Evolutionary conservation across 768 basidiomycete species (phyloP).

Genomic region (Trametes elegans): DNA sequence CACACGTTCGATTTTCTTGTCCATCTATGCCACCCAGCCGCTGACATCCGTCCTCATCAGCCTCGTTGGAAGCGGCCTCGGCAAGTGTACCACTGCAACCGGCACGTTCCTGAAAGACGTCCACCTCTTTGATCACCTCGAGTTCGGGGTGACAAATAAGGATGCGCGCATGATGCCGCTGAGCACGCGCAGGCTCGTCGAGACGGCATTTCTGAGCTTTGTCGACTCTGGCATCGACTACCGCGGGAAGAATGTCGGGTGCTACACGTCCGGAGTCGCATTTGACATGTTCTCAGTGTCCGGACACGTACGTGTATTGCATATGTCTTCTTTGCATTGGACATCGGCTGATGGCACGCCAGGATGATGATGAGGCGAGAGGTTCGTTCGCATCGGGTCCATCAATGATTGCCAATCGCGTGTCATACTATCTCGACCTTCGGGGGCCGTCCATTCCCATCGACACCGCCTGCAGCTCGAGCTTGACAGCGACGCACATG

Average conservation of each 20-base stretch:
- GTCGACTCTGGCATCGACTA: constrained; percentile 49
- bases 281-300: constrained; percentile 28
- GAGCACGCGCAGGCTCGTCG: constrained; percentile 37
- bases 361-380: constrained; percentile 36
- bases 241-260: constrained; percentile 41
- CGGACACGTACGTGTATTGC: constrained; percentile 28
- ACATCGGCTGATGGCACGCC: not conserved
- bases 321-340: not conserved
- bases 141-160: constrained; percentile 39
- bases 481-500: constrained; percentile 45
- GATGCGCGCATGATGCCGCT: constrained; percentile 37
- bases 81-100: constrained; percentile 25
- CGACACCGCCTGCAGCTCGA: constrained; percentile 52
- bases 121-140: constrained; percentile 37
- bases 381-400: constrained; percentile 37
- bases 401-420: constrained; percentile 38
- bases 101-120: constrained; percentile 41
- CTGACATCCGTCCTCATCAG: not conserved
- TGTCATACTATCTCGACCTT: constrained; percentile 41
- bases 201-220: constrained; percentile 40
- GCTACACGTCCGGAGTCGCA: constrained; percentile 37
- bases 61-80: not conserved
- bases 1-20: constrained; percentile 26
- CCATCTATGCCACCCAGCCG: not conserved
- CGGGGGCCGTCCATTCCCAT: constrained; percentile 48